Conservation (phyloP, 2,329 filamentous ascomycete genomes). For the Epichloe baconii region DNA sequence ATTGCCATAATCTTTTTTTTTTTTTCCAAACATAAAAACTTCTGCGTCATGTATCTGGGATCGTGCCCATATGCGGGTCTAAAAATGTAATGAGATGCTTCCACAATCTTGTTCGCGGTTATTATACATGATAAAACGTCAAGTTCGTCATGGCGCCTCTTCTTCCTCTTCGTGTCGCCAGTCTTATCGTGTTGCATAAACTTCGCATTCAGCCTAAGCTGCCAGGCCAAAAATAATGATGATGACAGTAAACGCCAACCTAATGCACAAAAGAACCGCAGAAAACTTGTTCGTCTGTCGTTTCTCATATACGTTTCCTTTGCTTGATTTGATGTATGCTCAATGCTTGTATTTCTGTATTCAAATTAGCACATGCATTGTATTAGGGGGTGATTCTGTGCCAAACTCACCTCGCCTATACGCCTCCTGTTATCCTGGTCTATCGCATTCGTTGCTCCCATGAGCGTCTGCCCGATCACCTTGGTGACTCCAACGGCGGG, state of each 20-base stretch:
- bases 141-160: not conserved
- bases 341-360: slow-evolving; percentile 37
- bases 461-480: slow-evolving; percentile 73
- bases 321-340: slow-evolving; percentile 1
- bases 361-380: slow-evolving; percentile 3
- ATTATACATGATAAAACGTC: not conserved
- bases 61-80: not conserved
- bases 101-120: not conserved
- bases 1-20: no score
- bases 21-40: no score
- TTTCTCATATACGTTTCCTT: not conserved
- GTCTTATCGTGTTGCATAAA: not conserved
- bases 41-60: no score
- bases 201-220: not conserved
- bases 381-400: no score
- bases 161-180: not conserved
- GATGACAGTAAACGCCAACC: not conserved
- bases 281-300: not conserved
- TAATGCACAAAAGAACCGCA: slow-evolving; percentile 1
- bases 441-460: slow-evolving; percentile 85
- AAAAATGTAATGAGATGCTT: not conserved
- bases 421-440: slow-evolving; percentile 71
- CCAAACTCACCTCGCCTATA: slow-evolving; percentile 69
- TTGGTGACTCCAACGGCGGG: slow-evolving; percentile 85
- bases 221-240: not conserved